These are phyloP conservation scores for Trichomonascaceae sp. DNA, from an alignment of 1,139 yeast genomes.

Conservation along the genomic window DNA sequence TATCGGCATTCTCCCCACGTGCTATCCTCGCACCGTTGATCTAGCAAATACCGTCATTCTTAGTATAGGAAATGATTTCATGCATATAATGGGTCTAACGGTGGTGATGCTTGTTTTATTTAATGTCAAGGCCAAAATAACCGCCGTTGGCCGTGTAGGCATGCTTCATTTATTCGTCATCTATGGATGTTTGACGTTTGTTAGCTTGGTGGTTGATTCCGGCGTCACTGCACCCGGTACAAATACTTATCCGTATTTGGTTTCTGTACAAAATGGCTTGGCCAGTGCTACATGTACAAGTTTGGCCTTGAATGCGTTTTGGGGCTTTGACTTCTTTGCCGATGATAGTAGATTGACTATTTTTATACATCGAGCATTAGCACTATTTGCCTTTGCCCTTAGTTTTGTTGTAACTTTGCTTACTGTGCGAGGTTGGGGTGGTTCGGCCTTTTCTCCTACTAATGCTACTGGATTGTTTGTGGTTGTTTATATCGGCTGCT, in stretches of 20 bases:
- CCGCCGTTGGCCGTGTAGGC: conserved; percentile 90
- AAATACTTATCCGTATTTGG: conserved; percentile 69
- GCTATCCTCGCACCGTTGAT: conserved; percentile 82
- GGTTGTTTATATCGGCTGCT: conserved; percentile 65
- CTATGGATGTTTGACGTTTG: conserved; percentile 50
- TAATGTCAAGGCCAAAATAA: conserved; percentile 74
- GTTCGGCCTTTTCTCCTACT: conserved; percentile 33
- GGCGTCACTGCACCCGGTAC: conserved; percentile 91
- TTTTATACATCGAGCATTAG: conserved; percentile 46
- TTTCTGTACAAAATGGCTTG: conserved; percentile 70
- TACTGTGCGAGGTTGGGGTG: conserved; percentile 68
- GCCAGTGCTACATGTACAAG: conserved; percentile 66
- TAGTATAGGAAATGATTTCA: conserved; percentile 83
- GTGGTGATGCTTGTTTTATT: conserved; percentile 67
- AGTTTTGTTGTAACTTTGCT: conserved; percentile 62
- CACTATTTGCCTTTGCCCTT: conserved; percentile 49
- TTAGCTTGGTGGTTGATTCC: conserved; percentile 75
- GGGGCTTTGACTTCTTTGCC: conserved; percentile 89
- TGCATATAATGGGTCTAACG: conserved; percentile 67
- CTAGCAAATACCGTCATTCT: conserved; percentile 87
- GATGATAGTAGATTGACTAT: conserved; percentile 74
- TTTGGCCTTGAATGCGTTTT: conserved; percentile 63
- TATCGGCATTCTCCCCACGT: conserved; percentile 62
- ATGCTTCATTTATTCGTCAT: conserved; percentile 69
- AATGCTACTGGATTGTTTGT: conserved; percentile 62